These are phyloP conservation scores for Geranium incanum DNA, from an alignment of 441 rosid species.

Conservation along the genomic window DNA sequence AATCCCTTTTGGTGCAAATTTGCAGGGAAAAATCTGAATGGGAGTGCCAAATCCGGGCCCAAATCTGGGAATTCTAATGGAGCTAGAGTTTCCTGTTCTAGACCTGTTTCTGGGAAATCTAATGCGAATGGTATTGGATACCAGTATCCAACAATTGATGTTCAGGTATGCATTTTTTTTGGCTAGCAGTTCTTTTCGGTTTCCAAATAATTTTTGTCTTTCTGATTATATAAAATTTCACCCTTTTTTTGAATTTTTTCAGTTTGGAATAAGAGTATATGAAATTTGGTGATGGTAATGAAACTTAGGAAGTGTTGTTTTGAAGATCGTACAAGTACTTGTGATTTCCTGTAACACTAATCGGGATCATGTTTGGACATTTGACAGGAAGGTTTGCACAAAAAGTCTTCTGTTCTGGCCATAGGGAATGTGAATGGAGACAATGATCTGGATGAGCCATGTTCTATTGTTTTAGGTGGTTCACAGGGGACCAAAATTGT, in stretches of 20 bases:
- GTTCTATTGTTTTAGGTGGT: constrained; percentile 38
- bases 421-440: constrained; percentile 13
- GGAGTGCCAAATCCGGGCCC: constrained; percentile 24
- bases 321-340: background rate
- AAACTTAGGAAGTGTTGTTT: background rate
- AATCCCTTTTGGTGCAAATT: constrained; percentile 14
- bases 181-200: background rate
- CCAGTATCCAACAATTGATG: constrained; percentile 41
- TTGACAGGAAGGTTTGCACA: constrained; percentile 32
- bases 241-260: background rate
- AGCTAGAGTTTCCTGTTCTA: constrained; percentile 37
- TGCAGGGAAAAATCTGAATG: constrained; percentile 10
- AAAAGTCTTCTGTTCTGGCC: constrained; percentile 15
- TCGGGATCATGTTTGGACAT: background rate
- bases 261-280: background rate
- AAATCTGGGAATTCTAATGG: constrained; percentile 27
- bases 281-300: background rate
- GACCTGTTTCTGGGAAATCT: constrained; percentile 28
- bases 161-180: constrained; percentile 30
- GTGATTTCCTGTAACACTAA: background rate
- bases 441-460: constrained; percentile 24
- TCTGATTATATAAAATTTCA: background rate
- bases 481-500: constrained; percentile 42
- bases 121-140: constrained; percentile 35
- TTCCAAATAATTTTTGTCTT: background rate